Percentiles rank a stretch among this genome's conserved stretches.
phyloP scores from a whole-genome alignment of 2,329 filamentous ascomycete genomes.

The Sphaceloma murrayae region DNA sequence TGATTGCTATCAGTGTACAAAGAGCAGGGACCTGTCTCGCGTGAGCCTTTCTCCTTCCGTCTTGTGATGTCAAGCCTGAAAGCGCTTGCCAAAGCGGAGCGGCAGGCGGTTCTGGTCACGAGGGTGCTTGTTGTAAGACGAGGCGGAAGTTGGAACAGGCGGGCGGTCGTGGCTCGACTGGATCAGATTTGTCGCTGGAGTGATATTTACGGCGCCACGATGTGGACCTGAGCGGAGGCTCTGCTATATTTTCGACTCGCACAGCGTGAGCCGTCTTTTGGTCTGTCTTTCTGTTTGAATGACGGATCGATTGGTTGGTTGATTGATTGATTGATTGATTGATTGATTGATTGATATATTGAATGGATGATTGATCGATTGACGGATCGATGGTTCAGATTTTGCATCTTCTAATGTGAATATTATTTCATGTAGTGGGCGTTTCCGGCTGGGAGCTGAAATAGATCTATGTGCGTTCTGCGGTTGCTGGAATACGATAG shows the following conservation, averaged over 20 bases:
- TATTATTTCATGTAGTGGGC: no score
- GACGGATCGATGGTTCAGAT: no score
- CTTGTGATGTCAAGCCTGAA: background rate
- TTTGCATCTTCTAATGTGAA: no score
- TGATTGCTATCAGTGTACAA: constrained; percentile 14
- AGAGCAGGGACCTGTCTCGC: constrained; percentile 6
- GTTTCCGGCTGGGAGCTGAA: no score
- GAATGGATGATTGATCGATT: background rate
- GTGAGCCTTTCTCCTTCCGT: background rate
- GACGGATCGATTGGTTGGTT: background rate
- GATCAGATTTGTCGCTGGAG: no score
- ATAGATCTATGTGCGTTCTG: background rate
- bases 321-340: constrained; percentile 12
- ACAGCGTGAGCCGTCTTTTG: no score
- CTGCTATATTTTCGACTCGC: no score
- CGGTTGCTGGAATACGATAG: background rate
- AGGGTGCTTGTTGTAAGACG: constrained; percentile 2
- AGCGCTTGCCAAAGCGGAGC: background rate
- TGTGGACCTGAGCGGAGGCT: no score
- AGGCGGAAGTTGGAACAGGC: no score
- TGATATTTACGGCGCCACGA: no score
- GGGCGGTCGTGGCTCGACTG: no score
- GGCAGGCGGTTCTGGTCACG: background rate
- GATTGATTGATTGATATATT: background rate
- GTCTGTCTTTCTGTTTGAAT: background rate